Evolutionary conservation across 345 rosid species (phyloP).

Genomic region (Lumnitzera littorea): DNA sequence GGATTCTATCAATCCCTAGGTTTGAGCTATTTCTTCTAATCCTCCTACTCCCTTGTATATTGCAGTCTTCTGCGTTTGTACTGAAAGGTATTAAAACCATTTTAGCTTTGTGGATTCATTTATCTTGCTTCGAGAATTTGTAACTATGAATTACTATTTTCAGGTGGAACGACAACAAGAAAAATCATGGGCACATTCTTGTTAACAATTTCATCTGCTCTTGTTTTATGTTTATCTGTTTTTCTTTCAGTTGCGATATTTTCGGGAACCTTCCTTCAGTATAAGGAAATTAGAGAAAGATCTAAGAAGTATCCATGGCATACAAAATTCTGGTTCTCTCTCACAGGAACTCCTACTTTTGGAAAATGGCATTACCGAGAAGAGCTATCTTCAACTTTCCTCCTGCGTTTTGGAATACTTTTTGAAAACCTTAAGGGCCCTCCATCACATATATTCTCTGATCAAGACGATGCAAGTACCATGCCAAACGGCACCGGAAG

Average conservation of each 20-base stretch:
- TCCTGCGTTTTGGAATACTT: slow-evolving; percentile 30
- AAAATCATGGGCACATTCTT: slow-evolving; percentile 38
- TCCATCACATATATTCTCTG: slow-evolving; percentile 23
- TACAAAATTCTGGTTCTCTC: slow-evolving; percentile 22
- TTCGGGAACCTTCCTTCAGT: slow-evolving; percentile 28
- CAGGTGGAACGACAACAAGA: slow-evolving; percentile 38
- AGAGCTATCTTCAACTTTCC: slow-evolving; percentile 31
- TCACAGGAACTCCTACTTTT: slow-evolving; percentile 21
- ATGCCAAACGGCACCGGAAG: slow-evolving; percentile 30
- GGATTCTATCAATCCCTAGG: slow-evolving; percentile 35
- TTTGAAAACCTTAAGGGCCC: slow-evolving; percentile 45
- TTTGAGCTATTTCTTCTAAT: slow-evolving; percentile 42
- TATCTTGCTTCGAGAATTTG: not conserved
- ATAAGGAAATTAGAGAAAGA: slow-evolving; percentile 33
- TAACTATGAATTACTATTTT: slow-evolving; percentile 11
- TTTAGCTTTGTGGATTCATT: not conserved
- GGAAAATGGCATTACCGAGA: slow-evolving; percentile 49
- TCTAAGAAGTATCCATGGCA: slow-evolving; percentile 20
- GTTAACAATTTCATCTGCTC: slow-evolving; percentile 34
- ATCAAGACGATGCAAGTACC: slow-evolving; percentile 29
- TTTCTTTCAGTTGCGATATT: slow-evolving; percentile 28
- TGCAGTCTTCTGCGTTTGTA: slow-evolving; percentile 46
- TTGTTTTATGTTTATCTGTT: slow-evolving; percentile 29
- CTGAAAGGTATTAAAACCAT: slow-evolving; percentile 32
- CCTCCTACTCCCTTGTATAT: slow-evolving; percentile 36